These are phyloP conservation scores for Sarocladium oryzae DNA, from an alignment of 2,329 filamentous ascomycete species.

Conservation along the genomic window DNA sequence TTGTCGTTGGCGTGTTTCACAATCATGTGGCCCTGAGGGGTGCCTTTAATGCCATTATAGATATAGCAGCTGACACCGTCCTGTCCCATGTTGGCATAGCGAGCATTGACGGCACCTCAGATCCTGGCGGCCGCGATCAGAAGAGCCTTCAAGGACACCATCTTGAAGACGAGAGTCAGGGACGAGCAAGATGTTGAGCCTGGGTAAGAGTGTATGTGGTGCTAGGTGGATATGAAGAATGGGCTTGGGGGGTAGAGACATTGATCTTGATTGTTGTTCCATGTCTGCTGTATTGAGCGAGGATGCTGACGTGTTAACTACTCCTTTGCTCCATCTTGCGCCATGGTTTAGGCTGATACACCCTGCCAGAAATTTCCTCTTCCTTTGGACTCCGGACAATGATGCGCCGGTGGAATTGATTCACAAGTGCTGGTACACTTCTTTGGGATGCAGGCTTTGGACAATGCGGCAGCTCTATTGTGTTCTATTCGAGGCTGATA, in stretches of 20 bases:
- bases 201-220: not conserved
- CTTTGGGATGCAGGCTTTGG: no score
- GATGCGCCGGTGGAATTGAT: no score
- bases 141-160: constrained; percentile 1
- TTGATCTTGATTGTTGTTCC: not conserved
- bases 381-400: no score
- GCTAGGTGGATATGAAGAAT: not conserved
- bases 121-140: not conserved
- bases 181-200: not conserved
- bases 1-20: not conserved
- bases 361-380: no score
- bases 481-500: no score
- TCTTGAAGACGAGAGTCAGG: not conserved
- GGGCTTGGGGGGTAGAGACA: not conserved
- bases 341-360: no score
- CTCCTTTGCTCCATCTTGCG: no score
- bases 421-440: no score
- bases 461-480: no score
- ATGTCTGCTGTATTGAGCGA: not conserved
- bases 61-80: constrained; percentile 2
- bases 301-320: no score
- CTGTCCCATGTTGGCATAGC: constrained; percentile 4
- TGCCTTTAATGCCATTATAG: not conserved
- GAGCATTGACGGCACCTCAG: constrained; percentile 1
- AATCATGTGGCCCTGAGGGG: not conserved